These are phyloP conservation scores for Phalaenopsis hybrid DNA, from an alignment of 116 monocot species.

Conservation along the genomic window DNA sequence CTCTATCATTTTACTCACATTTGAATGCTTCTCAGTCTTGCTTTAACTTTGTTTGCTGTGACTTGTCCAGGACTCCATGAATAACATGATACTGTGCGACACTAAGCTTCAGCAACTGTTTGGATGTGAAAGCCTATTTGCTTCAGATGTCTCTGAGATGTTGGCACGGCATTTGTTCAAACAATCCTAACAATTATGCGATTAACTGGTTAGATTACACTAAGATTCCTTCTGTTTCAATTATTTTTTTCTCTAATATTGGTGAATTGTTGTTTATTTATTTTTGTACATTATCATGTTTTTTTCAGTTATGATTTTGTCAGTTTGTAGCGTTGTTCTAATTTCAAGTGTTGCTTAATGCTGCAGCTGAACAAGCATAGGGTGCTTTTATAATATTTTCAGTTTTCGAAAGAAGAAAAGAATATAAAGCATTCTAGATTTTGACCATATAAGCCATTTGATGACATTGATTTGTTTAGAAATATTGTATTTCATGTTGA, in stretches of 20 bases:
- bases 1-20: not conserved
- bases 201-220: conserved; percentile 37
- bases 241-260: not conserved
- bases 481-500: too few relatives aligned
- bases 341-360: not conserved
- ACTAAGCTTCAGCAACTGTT: conserved; percentile 71
- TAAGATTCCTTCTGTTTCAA: not conserved
- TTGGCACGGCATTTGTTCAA: conserved; percentile 59
- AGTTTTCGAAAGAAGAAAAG: not conserved
- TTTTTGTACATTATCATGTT: conserved; percentile 3
- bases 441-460: too few relatives aligned
- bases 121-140: conserved; percentile 73
- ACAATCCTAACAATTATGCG: conserved; percentile 35
- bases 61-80: conserved; percentile 32
- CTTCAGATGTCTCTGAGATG: conserved; percentile 61
- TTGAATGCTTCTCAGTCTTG: not conserved
- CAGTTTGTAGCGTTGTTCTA: not conserved
- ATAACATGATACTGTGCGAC: conserved; percentile 60
- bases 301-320: not conserved
- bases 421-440: not conserved
- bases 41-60: not conserved
- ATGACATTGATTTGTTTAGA: too few relatives aligned
- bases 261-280: not conserved
- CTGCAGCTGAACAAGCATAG: not conserved
- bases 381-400: not conserved